phyloP scores from a whole-genome alignment of 352 stramenopile species.

The Phytophthora ramorum region DNA sequence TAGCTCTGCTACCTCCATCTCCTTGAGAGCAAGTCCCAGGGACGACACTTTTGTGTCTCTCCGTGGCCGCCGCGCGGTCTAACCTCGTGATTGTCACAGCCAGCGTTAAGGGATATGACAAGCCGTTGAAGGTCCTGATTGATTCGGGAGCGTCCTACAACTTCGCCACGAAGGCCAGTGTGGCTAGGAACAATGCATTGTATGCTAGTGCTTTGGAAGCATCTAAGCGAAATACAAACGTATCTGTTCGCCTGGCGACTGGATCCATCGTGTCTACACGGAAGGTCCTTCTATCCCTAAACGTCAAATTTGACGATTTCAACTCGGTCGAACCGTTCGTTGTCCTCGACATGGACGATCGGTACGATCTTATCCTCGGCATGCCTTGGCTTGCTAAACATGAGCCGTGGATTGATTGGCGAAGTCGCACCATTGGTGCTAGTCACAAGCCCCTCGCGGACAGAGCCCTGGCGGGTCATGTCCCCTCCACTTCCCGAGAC shows the following conservation, averaged over 20 bases:
- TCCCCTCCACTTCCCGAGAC: not conserved
- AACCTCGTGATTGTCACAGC: conserved; percentile 1
- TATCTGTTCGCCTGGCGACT: conserved; percentile 1
- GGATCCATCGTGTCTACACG: not conserved
- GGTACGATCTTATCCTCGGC: too few species aligned
- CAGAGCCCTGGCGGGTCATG: not conserved
- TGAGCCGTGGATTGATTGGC: too few species aligned
- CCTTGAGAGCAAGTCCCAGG: not conserved
- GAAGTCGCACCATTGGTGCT: not conserved
- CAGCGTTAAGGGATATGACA: conserved; percentile 1
- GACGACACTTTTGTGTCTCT: not conserved
- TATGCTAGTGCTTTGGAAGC: conserved; percentile 4
- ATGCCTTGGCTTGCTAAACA: too few species aligned
- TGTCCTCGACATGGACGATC: not conserved
- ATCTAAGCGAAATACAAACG: not conserved
- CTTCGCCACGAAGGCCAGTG: not conserved
- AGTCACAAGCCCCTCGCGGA: not conserved
- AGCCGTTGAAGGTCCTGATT: conserved; percentile 3
- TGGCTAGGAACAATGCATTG: not conserved
- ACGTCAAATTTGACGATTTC: not conserved
- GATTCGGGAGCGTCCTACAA: conserved; percentile 1
- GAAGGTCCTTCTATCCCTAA: not conserved
- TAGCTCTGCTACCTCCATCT: not conserved
- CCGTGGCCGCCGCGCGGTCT: not conserved
- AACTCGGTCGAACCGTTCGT: not conserved